Percentiles rank a stretch among this genome's conserved stretches.
These are phyloP conservation scores for Coemansia sp. DNA, from an alignment of 192 early-diverging fungal species.

Conservation along the genomic window DNA sequence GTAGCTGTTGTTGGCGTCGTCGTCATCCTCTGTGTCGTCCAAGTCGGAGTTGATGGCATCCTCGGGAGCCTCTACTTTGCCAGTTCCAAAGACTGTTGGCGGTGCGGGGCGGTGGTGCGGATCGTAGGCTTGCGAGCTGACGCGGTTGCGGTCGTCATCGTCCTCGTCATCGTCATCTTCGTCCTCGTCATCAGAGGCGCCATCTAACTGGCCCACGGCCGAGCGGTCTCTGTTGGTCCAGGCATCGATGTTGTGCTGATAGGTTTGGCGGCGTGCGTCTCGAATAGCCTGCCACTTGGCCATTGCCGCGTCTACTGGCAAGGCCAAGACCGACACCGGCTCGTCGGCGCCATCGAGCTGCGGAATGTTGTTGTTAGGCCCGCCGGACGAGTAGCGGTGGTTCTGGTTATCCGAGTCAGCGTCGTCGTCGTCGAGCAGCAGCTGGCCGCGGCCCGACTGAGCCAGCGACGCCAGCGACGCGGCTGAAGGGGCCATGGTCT, in stretches of 20 bases:
- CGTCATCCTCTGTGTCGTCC: constrained; percentile 75
- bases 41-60: constrained; percentile 73
- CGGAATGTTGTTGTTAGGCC: constrained; percentile 45
- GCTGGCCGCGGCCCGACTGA: constrained; percentile 44
- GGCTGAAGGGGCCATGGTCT: constrained; percentile 44
- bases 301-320: constrained; percentile 9
- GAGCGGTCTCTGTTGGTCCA: constrained; percentile 5
- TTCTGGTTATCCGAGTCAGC: constrained; percentile 13
- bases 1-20: constrained; percentile 55
- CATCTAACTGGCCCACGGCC: constrained; percentile 35
- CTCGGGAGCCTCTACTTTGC: constrained; percentile 38
- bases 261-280: constrained; percentile 13
- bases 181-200: constrained; percentile 39
- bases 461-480: constrained; percentile 54
- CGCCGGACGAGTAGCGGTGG: constrained; percentile 1
- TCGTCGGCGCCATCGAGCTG: constrained; percentile 63
- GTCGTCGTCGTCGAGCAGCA: constrained; percentile 38
- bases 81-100: background rate
- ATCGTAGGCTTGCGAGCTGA: constrained; percentile 23
- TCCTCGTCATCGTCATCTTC: constrained; percentile 33
- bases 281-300: constrained; percentile 24
- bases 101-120: constrained; percentile 11
- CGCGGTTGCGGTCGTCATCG: constrained; percentile 6
- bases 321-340: background rate
- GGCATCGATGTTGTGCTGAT: constrained; percentile 3